These are phyloP conservation scores for Penicillium verhagenii DNA, from an alignment of 495 filamentous ascomycete species.

Conservation along the genomic window DNA sequence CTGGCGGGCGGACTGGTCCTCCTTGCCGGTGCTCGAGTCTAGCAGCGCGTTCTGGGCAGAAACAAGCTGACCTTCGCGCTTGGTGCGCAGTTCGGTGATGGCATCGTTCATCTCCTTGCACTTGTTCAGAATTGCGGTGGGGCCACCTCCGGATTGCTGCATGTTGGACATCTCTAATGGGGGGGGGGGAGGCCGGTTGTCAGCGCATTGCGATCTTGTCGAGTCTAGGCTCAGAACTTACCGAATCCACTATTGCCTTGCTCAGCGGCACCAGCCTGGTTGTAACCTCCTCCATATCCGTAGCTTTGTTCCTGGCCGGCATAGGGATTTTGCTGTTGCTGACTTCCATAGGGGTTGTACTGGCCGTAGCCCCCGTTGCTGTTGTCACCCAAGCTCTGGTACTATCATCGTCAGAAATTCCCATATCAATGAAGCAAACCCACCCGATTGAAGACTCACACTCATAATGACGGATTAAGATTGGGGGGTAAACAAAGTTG, in stretches of 20 bases:
- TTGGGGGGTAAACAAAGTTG: slow-evolving; percentile 15
- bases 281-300: slow-evolving; percentile 41
- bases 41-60: slow-evolving; percentile 43
- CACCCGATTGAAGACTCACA: slow-evolving; percentile 23
- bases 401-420: slow-evolving; percentile 17
- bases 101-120: slow-evolving; percentile 73
- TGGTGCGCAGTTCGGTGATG: slow-evolving; percentile 49
- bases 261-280: slow-evolving; percentile 42
- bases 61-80: slow-evolving; percentile 39
- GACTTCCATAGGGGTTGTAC: slow-evolving; percentile 59
- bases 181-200: slow-evolving; percentile 25
- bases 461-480: slow-evolving; percentile 29
- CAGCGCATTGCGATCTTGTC: slow-evolving; percentile 5
- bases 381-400: slow-evolving; percentile 33
- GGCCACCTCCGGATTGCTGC: slow-evolving; percentile 51
- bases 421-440: background rate
- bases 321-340: slow-evolving; percentile 47
- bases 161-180: slow-evolving; percentile 68
- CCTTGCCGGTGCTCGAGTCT: slow-evolving; percentile 45
- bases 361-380: slow-evolving; percentile 56
- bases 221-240: slow-evolving; percentile 22
- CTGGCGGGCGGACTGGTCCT: slow-evolving; percentile 42
- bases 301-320: slow-evolving; percentile 38
- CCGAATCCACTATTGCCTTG: slow-evolving; percentile 43
- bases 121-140: slow-evolving; percentile 78